Evolutionary conservation across 345 rosid species (phyloP).

Genomic region (Eutrema yunnanense): DNA sequence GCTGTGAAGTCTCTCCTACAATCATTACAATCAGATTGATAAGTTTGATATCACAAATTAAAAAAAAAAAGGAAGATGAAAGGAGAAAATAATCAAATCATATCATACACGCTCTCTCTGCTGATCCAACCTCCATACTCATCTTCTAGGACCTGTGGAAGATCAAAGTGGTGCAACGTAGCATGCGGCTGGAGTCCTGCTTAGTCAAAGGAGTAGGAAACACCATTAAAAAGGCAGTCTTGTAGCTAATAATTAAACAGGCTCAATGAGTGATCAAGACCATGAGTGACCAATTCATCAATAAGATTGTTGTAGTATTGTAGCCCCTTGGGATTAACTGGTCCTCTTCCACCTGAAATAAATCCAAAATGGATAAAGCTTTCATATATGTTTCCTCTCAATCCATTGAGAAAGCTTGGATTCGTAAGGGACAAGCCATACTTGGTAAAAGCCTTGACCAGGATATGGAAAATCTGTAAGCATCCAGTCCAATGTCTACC

Average conservation of each 20-base stretch:
- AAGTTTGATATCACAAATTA: background rate
- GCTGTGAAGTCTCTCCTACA: slow-evolving; percentile 67
- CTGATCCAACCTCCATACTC: slow-evolving; percentile 72
- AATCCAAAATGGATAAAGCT: background rate
- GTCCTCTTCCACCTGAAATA: slow-evolving; percentile 50
- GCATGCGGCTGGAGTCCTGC: slow-evolving; percentile 63
- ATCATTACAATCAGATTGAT: background rate
- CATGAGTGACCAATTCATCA: slow-evolving; percentile 12
- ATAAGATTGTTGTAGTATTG: slow-evolving; percentile 49
- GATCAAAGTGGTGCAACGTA: slow-evolving; percentile 51
- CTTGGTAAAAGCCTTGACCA: slow-evolving; percentile 80
- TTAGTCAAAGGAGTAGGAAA: background rate
- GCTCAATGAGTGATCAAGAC: slow-evolving; percentile 32
- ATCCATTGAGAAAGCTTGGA: background rate
- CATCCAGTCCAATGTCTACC: slow-evolving; percentile 54
- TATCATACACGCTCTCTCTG: slow-evolving; percentile 43
- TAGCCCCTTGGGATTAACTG: slow-evolving; percentile 55
- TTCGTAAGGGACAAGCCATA: slow-evolving; percentile 12
- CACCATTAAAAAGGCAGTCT: background rate
- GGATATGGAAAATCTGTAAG: slow-evolving; percentile 74
- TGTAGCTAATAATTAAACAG: background rate
- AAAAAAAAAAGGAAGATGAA: background rate
- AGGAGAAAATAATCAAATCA: background rate
- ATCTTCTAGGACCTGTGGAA: slow-evolving; percentile 62
- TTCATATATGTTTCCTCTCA: background rate